Evolutionary conservation across 441 rosid genomes (phyloP).

Genomic region (Mallotus repandus): DNA sequence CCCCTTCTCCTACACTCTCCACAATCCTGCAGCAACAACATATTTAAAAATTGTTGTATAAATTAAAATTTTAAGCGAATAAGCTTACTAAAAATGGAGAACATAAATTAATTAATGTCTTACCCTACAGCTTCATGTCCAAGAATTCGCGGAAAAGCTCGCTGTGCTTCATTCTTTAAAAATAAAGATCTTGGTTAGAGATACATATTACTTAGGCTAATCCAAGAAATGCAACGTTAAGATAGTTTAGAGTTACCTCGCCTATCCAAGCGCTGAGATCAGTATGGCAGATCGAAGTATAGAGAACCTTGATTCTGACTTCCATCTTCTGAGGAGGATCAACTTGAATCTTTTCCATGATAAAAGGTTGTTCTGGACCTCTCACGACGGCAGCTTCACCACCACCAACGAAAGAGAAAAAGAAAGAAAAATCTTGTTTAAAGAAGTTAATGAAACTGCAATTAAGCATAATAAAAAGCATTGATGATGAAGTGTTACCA

Average conservation of each 20-base stretch:
- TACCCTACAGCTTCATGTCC: slow-evolving; percentile 58
- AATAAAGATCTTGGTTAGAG: too few species aligned
- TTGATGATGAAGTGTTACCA: slow-evolving; percentile 23
- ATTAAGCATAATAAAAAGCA: not conserved
- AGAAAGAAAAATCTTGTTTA: too few species aligned
- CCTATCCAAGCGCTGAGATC: slow-evolving; percentile 44
- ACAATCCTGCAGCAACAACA: slow-evolving; percentile 25
- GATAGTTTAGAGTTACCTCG: slow-evolving; percentile 27
- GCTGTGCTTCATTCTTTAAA: slow-evolving; percentile 39
- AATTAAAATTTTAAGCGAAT: too few species aligned
- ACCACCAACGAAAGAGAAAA: not conserved
- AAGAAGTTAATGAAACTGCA: not conserved
- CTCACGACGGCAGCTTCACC: slow-evolving; percentile 38
- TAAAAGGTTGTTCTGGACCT: slow-evolving; percentile 37
- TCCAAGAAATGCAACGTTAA: not conserved
- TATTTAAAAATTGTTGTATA: not conserved
- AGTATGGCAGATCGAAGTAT: slow-evolving; percentile 44
- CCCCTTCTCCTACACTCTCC: slow-evolving; percentile 47
- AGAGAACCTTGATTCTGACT: slow-evolving; percentile 43
- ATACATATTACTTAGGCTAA: not conserved
- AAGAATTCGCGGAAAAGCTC: slow-evolving; percentile 41
- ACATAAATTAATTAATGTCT: not conserved
- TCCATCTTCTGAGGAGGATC: slow-evolving; percentile 48
- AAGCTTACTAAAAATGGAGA: not conserved
- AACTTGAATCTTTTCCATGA: slow-evolving; percentile 37